A percentile compares a stretch with the other conserved stretches of the same genome.
These are phyloP conservation scores for Thalassiosira profunda DNA, from an alignment of 108 stramenopile genomes.

Conservation along the genomic window DNA sequence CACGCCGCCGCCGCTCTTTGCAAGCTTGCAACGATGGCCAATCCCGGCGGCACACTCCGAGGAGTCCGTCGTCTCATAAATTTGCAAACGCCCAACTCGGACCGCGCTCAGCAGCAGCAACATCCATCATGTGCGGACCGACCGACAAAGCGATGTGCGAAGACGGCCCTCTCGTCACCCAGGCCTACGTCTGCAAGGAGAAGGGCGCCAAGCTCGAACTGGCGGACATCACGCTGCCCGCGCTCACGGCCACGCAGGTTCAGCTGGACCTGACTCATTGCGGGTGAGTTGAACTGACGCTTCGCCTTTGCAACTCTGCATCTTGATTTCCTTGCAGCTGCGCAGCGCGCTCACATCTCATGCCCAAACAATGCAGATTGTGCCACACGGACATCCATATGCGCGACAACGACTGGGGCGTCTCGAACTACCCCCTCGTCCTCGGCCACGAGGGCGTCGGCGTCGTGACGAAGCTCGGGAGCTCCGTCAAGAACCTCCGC, in stretches of 20 bases:
- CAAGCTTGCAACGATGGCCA: no score
- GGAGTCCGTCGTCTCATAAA: no score
- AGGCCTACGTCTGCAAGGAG: conserved; percentile 22
- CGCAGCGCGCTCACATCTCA: neutral
- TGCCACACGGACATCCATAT: conserved; percentile 37
- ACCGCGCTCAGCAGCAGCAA: no score
- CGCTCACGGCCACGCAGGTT: conserved; percentile 20
- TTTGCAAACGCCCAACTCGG: no score
- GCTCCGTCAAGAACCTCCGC: conserved; percentile 13
- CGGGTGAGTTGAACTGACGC: neutral
- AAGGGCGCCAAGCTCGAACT: conserved; percentile 25
- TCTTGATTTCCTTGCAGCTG: neutral
- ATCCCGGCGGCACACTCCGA: no score
- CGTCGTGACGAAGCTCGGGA: conserved; percentile 11
- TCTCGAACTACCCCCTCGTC: conserved; percentile 28
- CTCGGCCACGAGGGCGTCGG: conserved; percentile 30
- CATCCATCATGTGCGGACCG: no score
- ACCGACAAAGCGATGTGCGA: neutral
- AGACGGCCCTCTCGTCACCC: conserved; percentile 12
- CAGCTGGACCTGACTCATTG: conserved; percentile 21
- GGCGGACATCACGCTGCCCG: conserved; percentile 17
- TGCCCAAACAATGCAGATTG: conserved; percentile 7
- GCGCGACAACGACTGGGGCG: conserved; percentile 33
- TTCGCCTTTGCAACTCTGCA: neutral
- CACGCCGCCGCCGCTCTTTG: no score